phyloP scores from a whole-genome alignment of 2,329 filamentous ascomycete species.

The Colletotrichum tamarilloi region DNA sequence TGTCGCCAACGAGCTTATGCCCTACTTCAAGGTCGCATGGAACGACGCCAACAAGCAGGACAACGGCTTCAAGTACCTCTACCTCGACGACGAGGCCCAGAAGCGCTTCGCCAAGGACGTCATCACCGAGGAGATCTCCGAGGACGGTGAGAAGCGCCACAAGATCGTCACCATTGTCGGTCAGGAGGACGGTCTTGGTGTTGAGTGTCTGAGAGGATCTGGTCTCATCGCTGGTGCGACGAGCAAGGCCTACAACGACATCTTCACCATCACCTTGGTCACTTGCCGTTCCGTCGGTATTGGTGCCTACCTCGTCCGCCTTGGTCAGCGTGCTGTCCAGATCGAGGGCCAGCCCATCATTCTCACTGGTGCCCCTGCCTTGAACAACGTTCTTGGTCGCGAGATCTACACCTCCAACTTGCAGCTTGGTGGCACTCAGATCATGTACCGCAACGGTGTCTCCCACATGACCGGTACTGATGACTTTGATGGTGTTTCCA shows the following conservation, averaged over 20 bases:
- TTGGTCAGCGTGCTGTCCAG: slow-evolving; percentile 98
- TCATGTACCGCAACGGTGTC: slow-evolving; percentile 99
- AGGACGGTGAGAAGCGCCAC: slow-evolving; percentile 89
- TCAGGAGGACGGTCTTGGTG: slow-evolving; percentile 94
- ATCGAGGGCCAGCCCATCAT: slow-evolving; percentile 99
- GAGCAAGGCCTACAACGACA: slow-evolving; percentile 96
- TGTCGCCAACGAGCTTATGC: slow-evolving; percentile 95
- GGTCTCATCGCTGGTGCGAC: slow-evolving; percentile 98
- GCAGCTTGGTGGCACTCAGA: slow-evolving; percentile 99
- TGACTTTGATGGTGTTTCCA: slow-evolving; percentile 96
- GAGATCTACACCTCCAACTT: slow-evolving; percentile 99
- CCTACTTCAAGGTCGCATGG: slow-evolving; percentile 97
- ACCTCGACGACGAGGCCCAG: slow-evolving; percentile 88
- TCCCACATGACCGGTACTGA: slow-evolving; percentile 98
- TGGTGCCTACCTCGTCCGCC: slow-evolving; percentile 97
- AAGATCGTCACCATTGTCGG: slow-evolving; percentile 95
- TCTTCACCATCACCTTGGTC: slow-evolving; percentile 97
- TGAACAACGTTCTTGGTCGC: slow-evolving; percentile 97
- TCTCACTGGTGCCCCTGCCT: slow-evolving; percentile 93
- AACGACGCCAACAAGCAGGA: slow-evolving; percentile 86
- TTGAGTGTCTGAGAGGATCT: slow-evolving; percentile 96
- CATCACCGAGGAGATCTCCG: slow-evolving; percentile 85
- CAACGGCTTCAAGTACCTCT: slow-evolving; percentile 95
- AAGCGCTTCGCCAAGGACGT: slow-evolving; percentile 81
- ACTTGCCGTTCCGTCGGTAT: slow-evolving; percentile 99